Base-by-base conservation (phyloP, 495 filamentous ascomycete species). In the Lasiosphaeria miniovina region DNA sequence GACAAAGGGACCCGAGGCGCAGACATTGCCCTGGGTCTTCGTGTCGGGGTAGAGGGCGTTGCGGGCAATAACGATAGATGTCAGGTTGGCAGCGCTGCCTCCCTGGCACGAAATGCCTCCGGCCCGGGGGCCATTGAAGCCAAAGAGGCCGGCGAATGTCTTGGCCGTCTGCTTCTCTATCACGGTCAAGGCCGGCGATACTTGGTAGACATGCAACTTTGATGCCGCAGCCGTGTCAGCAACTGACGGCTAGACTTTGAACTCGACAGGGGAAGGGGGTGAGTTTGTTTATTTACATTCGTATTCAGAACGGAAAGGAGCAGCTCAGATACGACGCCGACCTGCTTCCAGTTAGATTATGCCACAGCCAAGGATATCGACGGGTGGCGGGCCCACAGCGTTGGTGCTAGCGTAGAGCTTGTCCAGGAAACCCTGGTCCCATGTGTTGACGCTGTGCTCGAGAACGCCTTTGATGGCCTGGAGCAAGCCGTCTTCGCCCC, bases 381-480 rank as follows among this genome's bases (percentile, higher is more conserved):
- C 12, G 8, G 43, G 12, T 46, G 0, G 43, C 17, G 14, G 38
- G 65, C 81, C 41, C 63, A 87, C 89, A 14, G 92, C 86, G 73
- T 94, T 92, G 33, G 90, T 94, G 53, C 84, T 87, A 24, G 88
- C 87, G 72, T 96, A 97, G 36, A 96, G 77, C 77, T 96, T 96
- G 73, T 96, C 90, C 70, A 97, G 73, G 74, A 98, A 96, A 7
- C 93, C 94, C 68, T 93, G 90, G 71, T 93, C 88, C 93, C 93
- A 98, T 36, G 93, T 97, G 73, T 98, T 98, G 65, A 96, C 93
- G 52, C 85, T 89, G 76, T 94, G 90, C 54, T 82, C 78, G 54
- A 96, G 78, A 36, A 95, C 77, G 63, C 85, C 81, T 60, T 84
- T 74, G 34, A 93, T 78, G 3, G 83, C 74, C 31, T 82, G 70